Conservation (phyloP, 2,329 filamentous ascomycete species). For the Talaromyces sp. region DNA sequence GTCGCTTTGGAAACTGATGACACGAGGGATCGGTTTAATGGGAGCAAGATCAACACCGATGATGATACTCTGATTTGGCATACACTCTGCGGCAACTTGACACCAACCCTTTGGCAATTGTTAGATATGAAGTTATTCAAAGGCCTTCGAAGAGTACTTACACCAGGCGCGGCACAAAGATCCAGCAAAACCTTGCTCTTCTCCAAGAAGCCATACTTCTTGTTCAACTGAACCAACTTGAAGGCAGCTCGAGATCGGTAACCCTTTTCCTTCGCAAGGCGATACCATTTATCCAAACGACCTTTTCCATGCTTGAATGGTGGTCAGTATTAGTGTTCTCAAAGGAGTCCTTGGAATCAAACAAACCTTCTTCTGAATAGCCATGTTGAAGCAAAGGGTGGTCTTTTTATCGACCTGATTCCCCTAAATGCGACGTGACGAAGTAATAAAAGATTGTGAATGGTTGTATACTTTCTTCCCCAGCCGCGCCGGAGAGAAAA, state of each 20-base stretch:
- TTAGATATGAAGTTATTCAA: slow-evolving; percentile 22
- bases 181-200: slow-evolving; percentile 95
- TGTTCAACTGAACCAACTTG: slow-evolving; percentile 97
- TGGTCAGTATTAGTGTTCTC: slow-evolving; percentile 30
- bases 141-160: slow-evolving; percentile 48
- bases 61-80: slow-evolving; percentile 88
- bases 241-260: slow-evolving; percentile 95
- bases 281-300: slow-evolving; percentile 98
- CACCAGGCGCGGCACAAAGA: slow-evolving; percentile 94
- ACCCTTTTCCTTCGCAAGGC: slow-evolving; percentile 96
- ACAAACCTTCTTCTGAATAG: slow-evolving; percentile 86
- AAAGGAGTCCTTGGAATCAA: slow-evolving; percentile 6
- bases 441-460: slow-evolving; percentile 12
- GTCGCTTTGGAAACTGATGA: slow-evolving; percentile 95
- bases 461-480: slow-evolving; percentile 19
- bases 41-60: slow-evolving; percentile 91
- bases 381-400: slow-evolving; percentile 62
- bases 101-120: slow-evolving; percentile 69
- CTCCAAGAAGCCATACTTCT: slow-evolving; percentile 97
- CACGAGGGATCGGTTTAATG: slow-evolving; percentile 92
- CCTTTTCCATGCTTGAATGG: slow-evolving; percentile 78
- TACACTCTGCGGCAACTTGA: slow-evolving; percentile 92
- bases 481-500: slow-evolving; percentile 19
- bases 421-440: slow-evolving; percentile 17
- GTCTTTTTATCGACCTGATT: slow-evolving; percentile 29